Conservation (phyloP, 2,329 filamentous ascomycete species). For the Calonectria honghensis region DNA sequence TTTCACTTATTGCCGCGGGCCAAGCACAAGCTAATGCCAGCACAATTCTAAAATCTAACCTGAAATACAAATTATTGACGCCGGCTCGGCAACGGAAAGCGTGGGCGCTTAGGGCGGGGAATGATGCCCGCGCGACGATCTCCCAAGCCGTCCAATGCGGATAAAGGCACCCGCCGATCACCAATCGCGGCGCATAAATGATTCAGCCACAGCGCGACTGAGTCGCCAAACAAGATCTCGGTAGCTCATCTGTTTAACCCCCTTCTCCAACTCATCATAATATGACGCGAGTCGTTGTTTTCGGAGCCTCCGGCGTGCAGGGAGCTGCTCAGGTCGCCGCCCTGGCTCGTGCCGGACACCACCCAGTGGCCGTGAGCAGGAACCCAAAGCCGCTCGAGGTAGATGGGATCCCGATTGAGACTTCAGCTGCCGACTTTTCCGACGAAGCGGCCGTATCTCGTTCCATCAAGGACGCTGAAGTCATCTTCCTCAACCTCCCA, state of each 20-base stretch:
- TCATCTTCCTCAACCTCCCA: constrained; percentile 11
- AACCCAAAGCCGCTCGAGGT: constrained; percentile 11
- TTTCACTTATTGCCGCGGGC: background rate
- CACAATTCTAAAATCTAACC: background rate
- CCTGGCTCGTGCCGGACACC: constrained; percentile 14
- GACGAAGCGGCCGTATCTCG: constrained; percentile 2
- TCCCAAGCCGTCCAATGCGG: background rate
- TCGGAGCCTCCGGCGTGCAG: constrained; percentile 6
- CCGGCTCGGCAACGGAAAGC: background rate
- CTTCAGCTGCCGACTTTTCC: constrained; percentile 2
- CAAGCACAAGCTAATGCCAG: background rate
- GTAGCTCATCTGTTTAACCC: too few relatives aligned
- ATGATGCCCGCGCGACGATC: constrained; percentile 1
- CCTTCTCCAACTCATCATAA: background rate
- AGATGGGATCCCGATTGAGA: background rate
- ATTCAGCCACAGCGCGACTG: background rate
- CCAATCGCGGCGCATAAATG: background rate
- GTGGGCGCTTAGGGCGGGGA: background rate
- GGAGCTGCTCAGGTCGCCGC: constrained; percentile 8
- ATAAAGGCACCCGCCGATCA: constrained; percentile 17
- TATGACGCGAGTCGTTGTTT: constrained; percentile 14
- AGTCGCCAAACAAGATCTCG: background rate
- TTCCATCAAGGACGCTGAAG: background rate
- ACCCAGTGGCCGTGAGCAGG: constrained; percentile 17
- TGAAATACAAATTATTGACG: background rate